Percentiles rank a stretch among this genome's conserved stretches.
Evolutionary conservation across 495 filamentous ascomycete genomes (phyloP).

Genomic region (Aspergillus taichungensis): DNA sequence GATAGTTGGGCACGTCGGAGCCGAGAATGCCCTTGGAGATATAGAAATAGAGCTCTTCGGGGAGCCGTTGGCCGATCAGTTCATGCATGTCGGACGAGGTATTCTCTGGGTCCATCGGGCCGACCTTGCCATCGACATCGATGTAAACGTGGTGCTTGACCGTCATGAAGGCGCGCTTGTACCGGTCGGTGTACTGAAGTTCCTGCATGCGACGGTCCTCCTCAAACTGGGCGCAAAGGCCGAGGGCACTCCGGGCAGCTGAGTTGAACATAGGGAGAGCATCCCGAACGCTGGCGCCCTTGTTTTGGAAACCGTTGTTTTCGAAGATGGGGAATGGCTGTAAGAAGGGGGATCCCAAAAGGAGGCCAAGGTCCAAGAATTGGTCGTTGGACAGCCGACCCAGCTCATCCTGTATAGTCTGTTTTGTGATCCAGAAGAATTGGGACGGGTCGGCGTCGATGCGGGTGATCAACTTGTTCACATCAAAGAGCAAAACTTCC

Average conservation of each 20-base stretch:
- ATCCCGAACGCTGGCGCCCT: constrained; percentile 50
- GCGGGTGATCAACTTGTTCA: constrained; percentile 71
- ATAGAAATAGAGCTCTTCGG: constrained; percentile 88
- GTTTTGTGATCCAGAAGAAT: constrained; percentile 66
- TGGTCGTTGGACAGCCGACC: constrained; percentile 58
- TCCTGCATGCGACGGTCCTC: constrained; percentile 61
- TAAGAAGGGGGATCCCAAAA: constrained; percentile 75
- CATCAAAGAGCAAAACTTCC: constrained; percentile 81
- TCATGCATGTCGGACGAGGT: constrained; percentile 76
- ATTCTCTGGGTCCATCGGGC: constrained; percentile 56
- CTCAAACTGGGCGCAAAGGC: constrained; percentile 58
- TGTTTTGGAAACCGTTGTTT: constrained; percentile 38
- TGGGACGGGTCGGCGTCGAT: constrained; percentile 59
- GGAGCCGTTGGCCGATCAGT: constrained; percentile 80
- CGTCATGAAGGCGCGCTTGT: constrained; percentile 70
- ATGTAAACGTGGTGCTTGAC: constrained; percentile 83
- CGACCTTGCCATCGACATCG: constrained; percentile 62
- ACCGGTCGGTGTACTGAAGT: constrained; percentile 73
- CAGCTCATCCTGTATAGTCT: constrained; percentile 58
- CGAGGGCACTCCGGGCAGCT: constrained; percentile 50
- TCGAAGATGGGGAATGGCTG: constrained; percentile 67
- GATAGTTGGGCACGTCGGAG: constrained; percentile 68
- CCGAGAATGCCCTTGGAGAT: constrained; percentile 74
- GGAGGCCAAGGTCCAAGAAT: constrained; percentile 75
- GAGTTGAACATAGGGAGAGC: constrained; percentile 63